Percentiles rank a stretch among this genome's conserved stretches.
These are phyloP conservation scores for Sporothrix humicola DNA, from an alignment of 2,329 filamentous ascomycete genomes.

Conservation along the genomic window DNA sequence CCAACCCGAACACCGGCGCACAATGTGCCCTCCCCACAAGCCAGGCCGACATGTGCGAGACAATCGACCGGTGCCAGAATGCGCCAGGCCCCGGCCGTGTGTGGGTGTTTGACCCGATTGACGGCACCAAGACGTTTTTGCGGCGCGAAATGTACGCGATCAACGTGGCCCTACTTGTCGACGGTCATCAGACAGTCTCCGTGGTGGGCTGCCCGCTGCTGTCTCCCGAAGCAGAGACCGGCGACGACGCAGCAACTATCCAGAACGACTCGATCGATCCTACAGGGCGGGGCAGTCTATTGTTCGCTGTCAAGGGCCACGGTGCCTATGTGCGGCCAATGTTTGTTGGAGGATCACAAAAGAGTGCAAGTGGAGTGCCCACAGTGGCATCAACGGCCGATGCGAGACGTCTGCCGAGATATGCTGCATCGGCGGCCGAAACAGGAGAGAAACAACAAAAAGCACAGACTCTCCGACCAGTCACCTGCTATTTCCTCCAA, in stretches of 20 bases:
- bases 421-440: background rate
- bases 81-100: slow-evolving; percentile 51
- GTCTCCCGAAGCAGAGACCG: slow-evolving; percentile 51
- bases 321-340: slow-evolving; percentile 57
- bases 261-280: slow-evolving; percentile 54
- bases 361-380: slow-evolving; percentile 20
- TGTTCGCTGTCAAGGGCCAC: slow-evolving; percentile 56
- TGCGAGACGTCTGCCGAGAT: slow-evolving; percentile 38
- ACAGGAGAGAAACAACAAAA: no score
- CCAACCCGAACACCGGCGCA: slow-evolving; percentile 21
- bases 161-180: slow-evolving; percentile 60
- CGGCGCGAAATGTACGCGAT: slow-evolving; percentile 61
- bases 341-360: background rate
- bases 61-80: slow-evolving; percentile 58
- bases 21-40: slow-evolving; percentile 11
- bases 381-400: slow-evolving; percentile 45
- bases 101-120: slow-evolving; percentile 67
- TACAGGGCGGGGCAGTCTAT: slow-evolving; percentile 53
- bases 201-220: slow-evolving; percentile 55
- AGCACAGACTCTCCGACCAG: slow-evolving; percentile 46
- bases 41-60: slow-evolving; percentile 54
- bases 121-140: slow-evolving; percentile 64
- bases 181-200: slow-evolving; percentile 56
- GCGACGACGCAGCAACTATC: slow-evolving; percentile 50
- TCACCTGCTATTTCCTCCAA: slow-evolving; percentile 55